A percentile compares a stretch with the other conserved stretches of the same genome.
These are phyloP conservation scores for Verticillium nonalfalfae DNA, from an alignment of 2,329 filamentous ascomycete species.

Conservation along the genomic window DNA sequence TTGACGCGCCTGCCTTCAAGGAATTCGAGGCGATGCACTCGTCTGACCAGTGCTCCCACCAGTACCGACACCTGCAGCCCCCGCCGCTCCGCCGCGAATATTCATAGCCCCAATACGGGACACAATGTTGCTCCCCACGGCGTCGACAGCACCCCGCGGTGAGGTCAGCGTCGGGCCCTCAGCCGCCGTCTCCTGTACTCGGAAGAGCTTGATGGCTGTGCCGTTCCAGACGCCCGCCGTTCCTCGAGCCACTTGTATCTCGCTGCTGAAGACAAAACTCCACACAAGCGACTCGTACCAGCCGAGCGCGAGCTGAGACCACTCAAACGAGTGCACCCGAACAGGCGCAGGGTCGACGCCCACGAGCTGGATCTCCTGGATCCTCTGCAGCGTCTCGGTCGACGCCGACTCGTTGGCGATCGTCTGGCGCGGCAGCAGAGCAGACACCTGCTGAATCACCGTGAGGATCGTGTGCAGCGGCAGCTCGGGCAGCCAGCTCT, in stretches of 20 bases:
- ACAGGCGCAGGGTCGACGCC: conserved; percentile 70
- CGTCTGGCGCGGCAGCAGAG: conserved; percentile 47
- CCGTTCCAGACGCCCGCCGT: conserved; percentile 93
- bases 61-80: not conserved
- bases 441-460: conserved; percentile 61
- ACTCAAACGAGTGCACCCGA: conserved; percentile 85
- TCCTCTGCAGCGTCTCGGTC: conserved; percentile 42
- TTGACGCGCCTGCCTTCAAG: not conserved
- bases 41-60: not conserved
- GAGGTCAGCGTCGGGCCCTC: conserved; percentile 76
- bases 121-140: conserved; percentile 84
- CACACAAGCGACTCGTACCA: conserved; percentile 96
- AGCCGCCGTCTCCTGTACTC: conserved; percentile 77
- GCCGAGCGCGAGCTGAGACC: conserved; percentile 81
- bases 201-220: conserved; percentile 81
- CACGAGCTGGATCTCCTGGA: conserved; percentile 56
- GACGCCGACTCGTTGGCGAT: conserved; percentile 33
- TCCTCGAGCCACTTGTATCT: conserved; percentile 81
- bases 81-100: conserved; percentile 43
- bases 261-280: conserved; percentile 85
- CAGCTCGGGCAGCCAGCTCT: conserved; percentile 87
- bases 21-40: not conserved
- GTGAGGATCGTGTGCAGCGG: conserved; percentile 82
- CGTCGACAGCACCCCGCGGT: conserved; percentile 86
- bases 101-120: conserved; percentile 79